Conservation (phyloP, 2,329 filamentous ascomycete genomes). For the Fusarium albidum region DNA sequence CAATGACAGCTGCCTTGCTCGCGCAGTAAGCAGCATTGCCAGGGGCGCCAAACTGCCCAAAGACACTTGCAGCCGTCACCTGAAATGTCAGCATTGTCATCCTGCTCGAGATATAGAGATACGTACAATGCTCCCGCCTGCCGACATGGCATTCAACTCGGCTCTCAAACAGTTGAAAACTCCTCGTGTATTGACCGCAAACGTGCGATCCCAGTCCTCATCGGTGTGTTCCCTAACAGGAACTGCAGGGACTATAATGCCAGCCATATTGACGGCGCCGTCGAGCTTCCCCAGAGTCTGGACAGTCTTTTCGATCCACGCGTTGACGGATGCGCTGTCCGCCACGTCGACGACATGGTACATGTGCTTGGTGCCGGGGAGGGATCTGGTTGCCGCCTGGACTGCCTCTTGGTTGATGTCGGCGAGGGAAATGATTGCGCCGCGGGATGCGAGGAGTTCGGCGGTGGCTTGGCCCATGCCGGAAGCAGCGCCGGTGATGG, state of each 20-base stretch:
- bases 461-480: slow-evolving; percentile 36
- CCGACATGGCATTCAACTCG: slow-evolving; percentile 49
- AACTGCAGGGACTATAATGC: slow-evolving; percentile 19
- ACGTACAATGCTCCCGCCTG: slow-evolving; percentile 36
- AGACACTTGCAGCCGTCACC: slow-evolving; percentile 44
- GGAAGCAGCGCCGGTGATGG: slow-evolving; percentile 31
- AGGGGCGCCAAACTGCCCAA: slow-evolving; percentile 42
- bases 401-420: slow-evolving; percentile 29
- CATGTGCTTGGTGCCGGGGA: background rate
- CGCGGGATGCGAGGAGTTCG: slow-evolving; percentile 24
- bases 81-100: slow-evolving; percentile 43
- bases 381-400: background rate
- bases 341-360: slow-evolving; percentile 22
- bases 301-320: slow-evolving; percentile 44
- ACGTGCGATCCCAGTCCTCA: slow-evolving; percentile 51
- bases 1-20: slow-evolving; percentile 44
- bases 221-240: slow-evolving; percentile 48
- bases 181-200: slow-evolving; percentile 56
- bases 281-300: slow-evolving; percentile 48
- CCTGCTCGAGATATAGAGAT: slow-evolving; percentile 21
- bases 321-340: slow-evolving; percentile 19
- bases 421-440: slow-evolving; percentile 32
- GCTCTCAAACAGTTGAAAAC: slow-evolving; percentile 60
- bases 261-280: slow-evolving; percentile 52
- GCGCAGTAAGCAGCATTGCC: slow-evolving; percentile 42